Conservation (phyloP, 345 rosid species). For the Camelina sativa region DNA sequence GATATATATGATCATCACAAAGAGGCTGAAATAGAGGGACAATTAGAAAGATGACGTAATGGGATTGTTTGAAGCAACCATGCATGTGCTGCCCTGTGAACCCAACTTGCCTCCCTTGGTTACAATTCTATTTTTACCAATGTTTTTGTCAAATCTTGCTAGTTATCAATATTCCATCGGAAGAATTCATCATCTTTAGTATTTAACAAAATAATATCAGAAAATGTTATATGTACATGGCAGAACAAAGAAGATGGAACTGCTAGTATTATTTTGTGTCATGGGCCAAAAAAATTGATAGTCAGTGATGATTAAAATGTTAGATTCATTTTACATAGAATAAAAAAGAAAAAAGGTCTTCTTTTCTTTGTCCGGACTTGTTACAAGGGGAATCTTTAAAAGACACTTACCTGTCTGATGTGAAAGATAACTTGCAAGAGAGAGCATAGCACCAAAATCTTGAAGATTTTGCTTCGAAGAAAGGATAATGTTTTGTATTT, state of each 20-base stretch:
- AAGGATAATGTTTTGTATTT: not conserved
- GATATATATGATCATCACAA: not conserved
- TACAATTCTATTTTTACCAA: constrained; percentile 6
- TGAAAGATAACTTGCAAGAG: constrained; percentile 33
- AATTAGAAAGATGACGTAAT: constrained; percentile 22
- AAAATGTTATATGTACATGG: constrained; percentile 5
- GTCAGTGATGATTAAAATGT: not conserved
- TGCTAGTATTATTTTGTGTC: not conserved
- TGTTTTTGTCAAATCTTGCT: not conserved
- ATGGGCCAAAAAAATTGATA: constrained; percentile 1
- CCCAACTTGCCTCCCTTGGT: constrained; percentile 34
- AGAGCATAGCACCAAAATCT: constrained; percentile 20
- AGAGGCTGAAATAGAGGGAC: constrained; percentile 30
- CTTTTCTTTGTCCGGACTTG: constrained; percentile 7
- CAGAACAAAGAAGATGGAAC: constrained; percentile 8
- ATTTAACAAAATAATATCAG: not conserved
- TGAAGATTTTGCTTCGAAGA: constrained; percentile 27
- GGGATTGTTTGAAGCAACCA: constrained; percentile 21
- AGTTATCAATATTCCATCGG: not conserved
- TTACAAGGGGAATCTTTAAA: constrained; percentile 20
- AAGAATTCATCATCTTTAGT: not conserved
- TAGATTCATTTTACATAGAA: constrained; percentile 8
- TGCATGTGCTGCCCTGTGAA: constrained; percentile 37
- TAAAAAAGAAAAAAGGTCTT: not conserved
- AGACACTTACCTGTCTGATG: constrained; percentile 20